Evolutionary conservation across 2,329 filamentous ascomycete genomes (phyloP), one percentile per base, ranked within the genome.

Genomic region (Cladophialophora chaetospira): DNA sequence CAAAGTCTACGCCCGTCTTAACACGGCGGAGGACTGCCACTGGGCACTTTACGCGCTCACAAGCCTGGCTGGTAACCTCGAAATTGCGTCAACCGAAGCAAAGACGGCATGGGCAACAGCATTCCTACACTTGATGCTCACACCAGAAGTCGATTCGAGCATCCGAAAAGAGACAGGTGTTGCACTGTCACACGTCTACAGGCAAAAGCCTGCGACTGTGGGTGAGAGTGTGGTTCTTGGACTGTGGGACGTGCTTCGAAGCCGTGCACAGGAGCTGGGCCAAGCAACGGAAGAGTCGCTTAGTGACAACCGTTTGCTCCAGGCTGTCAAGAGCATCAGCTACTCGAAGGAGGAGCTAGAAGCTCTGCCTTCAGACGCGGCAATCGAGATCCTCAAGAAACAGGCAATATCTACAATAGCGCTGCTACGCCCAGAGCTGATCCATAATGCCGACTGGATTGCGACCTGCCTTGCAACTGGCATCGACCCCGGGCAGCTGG

Each of bases 381-480:
- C 79, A 33, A 70, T 75, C 53, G 73, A 79, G 19, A 66, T 77
- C 11, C 70, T 92, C 6, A 83, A 89, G 64, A 72, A 76, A 21
- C 91, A 96, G 69, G 85, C 96, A 65, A 84, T 91, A 62, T 82
- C 84, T 4, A 75, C 97, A 3, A 76, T 96, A 15, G 85, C 96
- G 15, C 78, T 99, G 23, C 88, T 88, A 54, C 88, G 90, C 21
- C 80, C 85, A 17, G 86, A 92, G 58, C 75, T 99, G 31, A 82
- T 97, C 57, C 87, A 91, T 0, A 83, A 83, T 57, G 80, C 86
- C 17, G 89, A 83, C 60, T 99, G 95, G 95, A 97, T 99, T 67
- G 87, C 94, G 38, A 75, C 91, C 2, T 96, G 90, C 67, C 79
- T 97, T 53, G 85, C 85, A 58, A 87, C 88, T 63, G 87, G 87